These are phyloP conservation scores for Dictyostelium capitatum DNA, from an alignment of 78 protist species.

Conservation along the genomic window DNA sequence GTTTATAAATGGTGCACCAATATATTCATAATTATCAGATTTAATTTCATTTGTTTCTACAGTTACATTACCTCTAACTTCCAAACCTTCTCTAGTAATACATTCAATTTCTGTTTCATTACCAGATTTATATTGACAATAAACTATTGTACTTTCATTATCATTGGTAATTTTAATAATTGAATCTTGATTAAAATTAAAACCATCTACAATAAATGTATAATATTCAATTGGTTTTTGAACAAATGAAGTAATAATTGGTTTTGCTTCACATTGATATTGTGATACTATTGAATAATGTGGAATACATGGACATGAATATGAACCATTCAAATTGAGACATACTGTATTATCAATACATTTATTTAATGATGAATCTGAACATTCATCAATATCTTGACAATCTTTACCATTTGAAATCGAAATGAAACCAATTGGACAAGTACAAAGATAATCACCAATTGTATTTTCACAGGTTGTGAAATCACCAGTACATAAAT, in stretches of 20 bases:
- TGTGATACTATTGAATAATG: not conserved
- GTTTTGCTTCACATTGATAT: constrained; percentile 24
- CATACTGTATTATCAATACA: constrained; percentile 13
- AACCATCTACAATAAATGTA: not conserved
- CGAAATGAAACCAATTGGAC: not conserved
- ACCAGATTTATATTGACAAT: not conserved
- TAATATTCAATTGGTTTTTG: constrained; percentile 7
- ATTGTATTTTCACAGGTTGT: not conserved
- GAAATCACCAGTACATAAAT: not conserved
- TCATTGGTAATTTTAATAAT: not conserved
- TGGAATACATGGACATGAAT: not conserved
- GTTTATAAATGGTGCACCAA: constrained; percentile 21
- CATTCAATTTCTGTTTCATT: not conserved
- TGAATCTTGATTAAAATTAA: not conserved
- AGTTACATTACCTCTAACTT: not conserved
- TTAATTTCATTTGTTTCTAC: not conserved
- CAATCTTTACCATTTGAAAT: not conserved
- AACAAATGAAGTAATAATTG: not conserved
- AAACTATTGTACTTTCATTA: too few relatives aligned
- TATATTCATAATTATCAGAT: not conserved
- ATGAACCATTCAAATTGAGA: not conserved
- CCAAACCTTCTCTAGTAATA: not conserved
- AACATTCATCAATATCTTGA: not conserved
- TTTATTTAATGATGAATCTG: not conserved
- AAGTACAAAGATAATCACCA: not conserved